These are phyloP conservation scores for Colletotrichum cuscutae DNA, from an alignment of 2,329 filamentous ascomycete species.

Conservation along the genomic window DNA sequence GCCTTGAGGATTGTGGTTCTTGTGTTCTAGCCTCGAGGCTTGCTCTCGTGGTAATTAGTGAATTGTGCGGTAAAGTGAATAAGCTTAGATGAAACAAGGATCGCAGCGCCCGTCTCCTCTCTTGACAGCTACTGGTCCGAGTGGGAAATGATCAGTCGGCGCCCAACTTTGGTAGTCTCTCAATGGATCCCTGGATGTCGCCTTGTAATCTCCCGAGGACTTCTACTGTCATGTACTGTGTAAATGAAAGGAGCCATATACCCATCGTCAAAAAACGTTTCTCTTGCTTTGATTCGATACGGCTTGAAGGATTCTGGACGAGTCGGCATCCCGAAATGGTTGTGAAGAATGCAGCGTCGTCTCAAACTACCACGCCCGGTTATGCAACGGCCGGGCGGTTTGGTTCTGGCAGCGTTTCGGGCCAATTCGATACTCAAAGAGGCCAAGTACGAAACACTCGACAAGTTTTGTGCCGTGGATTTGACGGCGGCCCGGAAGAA, in stretches of 20 bases:
- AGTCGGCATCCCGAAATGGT: background rate
- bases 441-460: slow-evolving; percentile 22
- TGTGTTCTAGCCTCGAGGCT: background rate
- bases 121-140: background rate
- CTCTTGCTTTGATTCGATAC: background rate
- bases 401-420: slow-evolving; percentile 12
- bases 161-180: background rate
- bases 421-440: slow-evolving; percentile 4
- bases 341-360: background rate
- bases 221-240: background rate
- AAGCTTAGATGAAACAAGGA: slow-evolving; percentile 32
- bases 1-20: too few relatives aligned
- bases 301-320: background rate
- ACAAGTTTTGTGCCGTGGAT: slow-evolving; percentile 6
- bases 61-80: slow-evolving; percentile 4
- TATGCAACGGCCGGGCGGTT: background rate
- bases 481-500: background rate
- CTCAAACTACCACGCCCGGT: background rate
- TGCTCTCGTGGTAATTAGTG: background rate
- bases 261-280: background rate
- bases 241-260: slow-evolving; percentile 24
- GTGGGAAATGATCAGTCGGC: background rate
- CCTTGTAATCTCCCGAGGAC: background rate
- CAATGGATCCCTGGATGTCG: background rate
- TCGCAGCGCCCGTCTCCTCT: slow-evolving; percentile 6